Evolutionary conservation across 345 rosid genomes (phyloP).

Genomic region (Pistacia integerrima): DNA sequence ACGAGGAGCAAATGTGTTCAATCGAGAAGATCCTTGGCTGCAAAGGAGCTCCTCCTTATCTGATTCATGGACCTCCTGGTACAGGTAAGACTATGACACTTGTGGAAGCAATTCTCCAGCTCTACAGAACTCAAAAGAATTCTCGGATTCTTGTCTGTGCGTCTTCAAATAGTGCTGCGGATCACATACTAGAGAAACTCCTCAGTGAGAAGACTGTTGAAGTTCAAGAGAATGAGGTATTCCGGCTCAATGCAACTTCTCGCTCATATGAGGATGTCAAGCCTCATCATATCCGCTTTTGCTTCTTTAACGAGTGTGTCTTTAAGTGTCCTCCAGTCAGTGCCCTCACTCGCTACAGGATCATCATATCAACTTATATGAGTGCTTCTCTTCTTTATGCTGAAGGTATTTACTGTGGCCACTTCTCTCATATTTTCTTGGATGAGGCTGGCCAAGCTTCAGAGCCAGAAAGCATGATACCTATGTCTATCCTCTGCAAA

Average conservation of each 20-base stretch:
- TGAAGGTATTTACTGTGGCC: slow-evolving; percentile 74
- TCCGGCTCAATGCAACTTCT: slow-evolving; percentile 83
- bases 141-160: slow-evolving; percentile 81
- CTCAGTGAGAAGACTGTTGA: slow-evolving; percentile 45
- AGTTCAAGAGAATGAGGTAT: slow-evolving; percentile 58
- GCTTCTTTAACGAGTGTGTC: slow-evolving; percentile 63
- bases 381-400: slow-evolving; percentile 76
- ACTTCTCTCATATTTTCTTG: slow-evolving; percentile 90
- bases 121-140: slow-evolving; percentile 41
- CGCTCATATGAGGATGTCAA: slow-evolving; percentile 70
- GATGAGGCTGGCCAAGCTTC: slow-evolving; percentile 99
- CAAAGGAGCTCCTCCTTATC: slow-evolving; percentile 83
- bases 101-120: slow-evolving; percentile 83
- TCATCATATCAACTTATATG: slow-evolving; percentile 82
- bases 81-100: slow-evolving; percentile 92
- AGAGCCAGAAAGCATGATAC: slow-evolving; percentile 91
- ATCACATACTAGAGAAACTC: slow-evolving; percentile 72
- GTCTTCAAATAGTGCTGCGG: slow-evolving; percentile 93
- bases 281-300: slow-evolving; percentile 61
- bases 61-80: slow-evolving; percentile 95
- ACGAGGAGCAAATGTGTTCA: slow-evolving; percentile 77
- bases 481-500: slow-evolving; percentile 61
- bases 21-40: slow-evolving; percentile 80
- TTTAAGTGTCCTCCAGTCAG: slow-evolving; percentile 73
- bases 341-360: slow-evolving; percentile 53